Evolutionary conservation across 1,284 basidiomycete genomes (phyloP).

Genomic region (Rhodotorula sp.): DNA sequence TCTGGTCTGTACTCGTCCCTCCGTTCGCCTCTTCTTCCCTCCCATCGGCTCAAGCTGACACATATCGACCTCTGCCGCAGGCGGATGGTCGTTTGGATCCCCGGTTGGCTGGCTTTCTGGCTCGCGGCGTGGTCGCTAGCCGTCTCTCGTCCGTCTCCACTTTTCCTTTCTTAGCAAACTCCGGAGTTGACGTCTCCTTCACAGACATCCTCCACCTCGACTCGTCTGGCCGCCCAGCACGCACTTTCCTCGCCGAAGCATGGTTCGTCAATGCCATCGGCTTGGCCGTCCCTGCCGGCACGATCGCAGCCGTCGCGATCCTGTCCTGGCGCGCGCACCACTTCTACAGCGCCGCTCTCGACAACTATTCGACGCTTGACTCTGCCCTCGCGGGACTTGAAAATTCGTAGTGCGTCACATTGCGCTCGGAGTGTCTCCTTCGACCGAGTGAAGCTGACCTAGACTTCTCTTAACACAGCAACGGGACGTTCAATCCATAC

Average conservation of each 20-base stretch:
- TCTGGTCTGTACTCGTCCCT: neutral
- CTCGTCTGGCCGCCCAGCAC: slow-evolving; percentile 20
- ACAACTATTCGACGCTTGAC: slow-evolving; percentile 7
- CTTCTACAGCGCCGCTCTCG: neutral
- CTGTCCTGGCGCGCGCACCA: neutral
- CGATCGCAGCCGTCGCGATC: neutral
- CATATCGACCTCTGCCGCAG: neutral
- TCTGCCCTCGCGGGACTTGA: neutral
- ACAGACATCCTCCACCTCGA: slow-evolving; percentile 25
- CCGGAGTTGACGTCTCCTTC: too few species aligned
- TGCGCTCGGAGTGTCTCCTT: too few species aligned
- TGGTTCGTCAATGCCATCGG: slow-evolving; percentile 17
- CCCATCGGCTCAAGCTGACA: neutral
- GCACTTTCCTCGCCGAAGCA: slow-evolving; percentile 9
- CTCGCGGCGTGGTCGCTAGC: slow-evolving; percentile 19
- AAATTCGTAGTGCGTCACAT: neutral
- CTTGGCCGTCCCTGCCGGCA: neutral
- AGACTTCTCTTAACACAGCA: neutral
- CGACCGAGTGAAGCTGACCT: neutral
- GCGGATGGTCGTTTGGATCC: slow-evolving; percentile 4
- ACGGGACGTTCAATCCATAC: slow-evolving; percentile 4
- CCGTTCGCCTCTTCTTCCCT: neutral
- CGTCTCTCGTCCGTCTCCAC: slow-evolving; percentile 7
- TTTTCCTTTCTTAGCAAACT: neutral
- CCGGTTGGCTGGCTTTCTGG: slow-evolving; percentile 10